A percentile compares a stretch with the other conserved stretches of the same genome.
phyloP scores from a whole-genome alignment of 2,329 filamentous ascomycete species.

The Ophiosphaerella korrae region DNA sequence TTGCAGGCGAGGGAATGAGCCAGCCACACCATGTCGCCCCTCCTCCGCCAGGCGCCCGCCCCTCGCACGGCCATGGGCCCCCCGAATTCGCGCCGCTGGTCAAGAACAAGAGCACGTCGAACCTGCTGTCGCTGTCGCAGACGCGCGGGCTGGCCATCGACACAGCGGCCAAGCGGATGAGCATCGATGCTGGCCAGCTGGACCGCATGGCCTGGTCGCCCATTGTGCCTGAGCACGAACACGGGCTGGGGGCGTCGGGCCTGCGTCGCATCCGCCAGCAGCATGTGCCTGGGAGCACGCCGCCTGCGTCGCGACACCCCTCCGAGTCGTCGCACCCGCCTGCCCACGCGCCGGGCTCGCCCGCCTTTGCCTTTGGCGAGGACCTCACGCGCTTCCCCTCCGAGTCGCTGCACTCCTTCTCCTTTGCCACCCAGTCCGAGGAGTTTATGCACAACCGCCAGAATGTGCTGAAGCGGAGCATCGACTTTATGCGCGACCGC shows the following conservation, averaged over 20 bases:
- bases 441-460: conserved; percentile 90
- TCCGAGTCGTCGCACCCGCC: conserved; percentile 62
- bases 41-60: conserved; percentile 41
- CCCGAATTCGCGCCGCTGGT: conserved; percentile 46
- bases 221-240: conserved; percentile 83
- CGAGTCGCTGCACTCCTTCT: conserved; percentile 97
- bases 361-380: conserved; percentile 72
- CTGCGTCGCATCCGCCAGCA: conserved; percentile 93
- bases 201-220: conserved; percentile 78
- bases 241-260: conserved; percentile 82
- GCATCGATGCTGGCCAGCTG: conserved; percentile 72
- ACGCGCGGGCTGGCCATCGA: conserved; percentile 53
- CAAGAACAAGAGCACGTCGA: conserved; percentile 58
- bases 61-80: conserved; percentile 35
- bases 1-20: conserved; percentile 48
- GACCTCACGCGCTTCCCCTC: conserved; percentile 91
- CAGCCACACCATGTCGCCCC: conserved; percentile 44
- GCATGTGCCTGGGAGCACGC: conserved; percentile 51
- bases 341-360: conserved; percentile 70
- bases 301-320: conserved; percentile 57
- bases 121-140: conserved; percentile 48
- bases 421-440: conserved; percentile 93
- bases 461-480: conserved; percentile 87
- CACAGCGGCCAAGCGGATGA: conserved; percentile 69
- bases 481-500: conserved; percentile 95